These are phyloP conservation scores for Pyrenochaeta sp. DNA, from an alignment of 2,329 filamentous ascomycete genomes.

Conservation along the genomic window DNA sequence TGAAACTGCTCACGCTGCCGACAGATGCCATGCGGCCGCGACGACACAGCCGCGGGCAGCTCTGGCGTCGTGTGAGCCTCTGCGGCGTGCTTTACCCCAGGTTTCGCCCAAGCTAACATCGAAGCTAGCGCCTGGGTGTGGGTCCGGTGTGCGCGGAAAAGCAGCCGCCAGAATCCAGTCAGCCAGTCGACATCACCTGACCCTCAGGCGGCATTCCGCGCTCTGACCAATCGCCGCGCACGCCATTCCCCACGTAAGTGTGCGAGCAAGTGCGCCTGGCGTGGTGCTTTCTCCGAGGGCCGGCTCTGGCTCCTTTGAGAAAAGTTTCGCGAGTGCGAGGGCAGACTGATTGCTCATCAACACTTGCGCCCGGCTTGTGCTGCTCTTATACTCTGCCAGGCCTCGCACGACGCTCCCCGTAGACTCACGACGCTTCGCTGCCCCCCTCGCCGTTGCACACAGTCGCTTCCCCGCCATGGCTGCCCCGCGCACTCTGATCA, in stretches of 20 bases:
- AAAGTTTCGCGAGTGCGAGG: constrained; percentile 29
- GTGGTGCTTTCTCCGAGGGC: constrained; percentile 35
- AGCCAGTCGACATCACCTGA: constrained; percentile 12
- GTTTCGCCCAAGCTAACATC: constrained; percentile 9
- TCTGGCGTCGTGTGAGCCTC: neutral
- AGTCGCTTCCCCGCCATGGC: constrained; percentile 37
- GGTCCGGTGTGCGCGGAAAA: neutral
- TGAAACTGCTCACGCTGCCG: neutral
- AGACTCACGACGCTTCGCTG: neutral
- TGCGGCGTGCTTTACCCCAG: constrained; percentile 10
- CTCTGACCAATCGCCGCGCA: constrained; percentile 18
- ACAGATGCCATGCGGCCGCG: neutral
- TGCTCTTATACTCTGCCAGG: neutral
- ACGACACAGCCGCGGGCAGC: neutral
- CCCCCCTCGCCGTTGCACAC: neutral
- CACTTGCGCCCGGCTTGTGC: no score
- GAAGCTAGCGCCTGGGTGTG: neutral
- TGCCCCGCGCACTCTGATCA: constrained; percentile 72
- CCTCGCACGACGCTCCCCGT: neutral
- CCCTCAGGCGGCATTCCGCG: constrained; percentile 2
- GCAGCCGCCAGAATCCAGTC: neutral
- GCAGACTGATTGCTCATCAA: constrained; percentile 25
- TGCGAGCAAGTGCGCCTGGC: no score
- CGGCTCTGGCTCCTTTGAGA: constrained; percentile 28
- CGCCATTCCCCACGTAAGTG: no score